Base-by-base conservation (phyloP, 2,329 filamentous ascomycete genomes). In the Paracamarosporium sp. region DNA sequence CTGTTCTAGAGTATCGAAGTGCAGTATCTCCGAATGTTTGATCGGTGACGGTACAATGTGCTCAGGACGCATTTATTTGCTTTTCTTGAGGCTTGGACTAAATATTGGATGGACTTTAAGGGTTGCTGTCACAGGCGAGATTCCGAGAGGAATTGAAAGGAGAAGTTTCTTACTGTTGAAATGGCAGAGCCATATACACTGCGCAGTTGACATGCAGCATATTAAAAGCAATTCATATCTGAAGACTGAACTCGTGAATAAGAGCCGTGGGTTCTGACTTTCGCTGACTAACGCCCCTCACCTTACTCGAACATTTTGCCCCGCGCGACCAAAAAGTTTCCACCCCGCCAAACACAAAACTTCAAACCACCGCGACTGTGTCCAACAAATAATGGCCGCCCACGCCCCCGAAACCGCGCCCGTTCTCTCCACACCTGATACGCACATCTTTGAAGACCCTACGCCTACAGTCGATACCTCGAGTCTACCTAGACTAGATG, bases 391-490 rank as follows among this genome's bases (percentile, higher is more conserved):
- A 48, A 76, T 76, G 73, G 65, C 67, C 17, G 58, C 59, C 1
- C 62, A 66, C 4, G 63, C 70, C 4, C 71, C 74, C 11, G 58
- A 58, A 47, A 64, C 63, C 22, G 83, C 86, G 9, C 87, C 86
- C 1, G 80, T 87, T 2, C 80, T 89, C 41, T 89, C 86, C 1
- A 89, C 87, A 3, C 86, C 87, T 4, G 86, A 87, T 55, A 82
- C 83, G 43, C 84, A 86, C 65, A 82, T 88, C 28, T 81, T 89
- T 63, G 83, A 86, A 64, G 82, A 83, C 44, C 77, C 82, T 4
- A 79, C 80, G 7, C 76, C 82, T 2, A 63, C 78, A 17, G 71
- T 77, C 22, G 75, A 76, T 53, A 60, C 72, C 5, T 64, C 76
- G 5, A 70, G 63, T 55, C 51, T 75, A 5, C 64, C 70, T 4